Evolutionary conservation across 306 rosid species (phyloP), one percentile per base, ranked within the genome.

Genomic region (Gynostemma pentaphyllum): DNA sequence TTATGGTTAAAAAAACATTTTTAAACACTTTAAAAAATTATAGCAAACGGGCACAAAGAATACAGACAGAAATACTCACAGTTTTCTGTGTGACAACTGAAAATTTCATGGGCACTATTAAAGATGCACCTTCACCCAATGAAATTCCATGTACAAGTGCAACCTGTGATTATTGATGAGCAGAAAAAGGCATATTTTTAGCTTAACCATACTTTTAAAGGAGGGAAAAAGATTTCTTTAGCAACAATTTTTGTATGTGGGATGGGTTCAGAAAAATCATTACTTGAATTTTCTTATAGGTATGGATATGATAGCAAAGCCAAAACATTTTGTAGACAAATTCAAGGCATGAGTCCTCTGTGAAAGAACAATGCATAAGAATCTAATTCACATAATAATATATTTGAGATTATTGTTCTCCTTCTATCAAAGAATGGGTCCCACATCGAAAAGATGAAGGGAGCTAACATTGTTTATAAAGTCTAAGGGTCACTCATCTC

Each of bases 81-180:
- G 98, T 82, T 79, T 86, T 92, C 62, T 92, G 96, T 1, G 96
- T 85, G 61, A 88, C 95, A 53, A 84, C 94, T 10, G 98, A 88
- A 70, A 92, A 92, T 66, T 77, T 88, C 95, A 88, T 46, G 11
- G 95, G 96, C 48, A 73, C 89, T 96, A 92, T 86, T 45, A 92
- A 75, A 47, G 98, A 80, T 70, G 95, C 89, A 18, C 98, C 98
- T 76, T 96, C 98, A 28, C 98, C 98, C 95, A 92, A 86, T 71
- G 96, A 80, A 76, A 92, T 84, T 76, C 98, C 98, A 65, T 88
- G 66, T 45, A 81, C 96, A 65, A 88, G 88, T 41, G 92, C 82
- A 76, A 92, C 98, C 96, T 92, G 70, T 70, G 19, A 37, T 30
- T 24, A 30, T 5, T 40, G 36, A 41, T 24, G 37, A 62, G 51